These are phyloP conservation scores for Cladobotryum protrusum DNA, from an alignment of 2,329 filamentous ascomycete genomes.

Conservation along the genomic window DNA sequence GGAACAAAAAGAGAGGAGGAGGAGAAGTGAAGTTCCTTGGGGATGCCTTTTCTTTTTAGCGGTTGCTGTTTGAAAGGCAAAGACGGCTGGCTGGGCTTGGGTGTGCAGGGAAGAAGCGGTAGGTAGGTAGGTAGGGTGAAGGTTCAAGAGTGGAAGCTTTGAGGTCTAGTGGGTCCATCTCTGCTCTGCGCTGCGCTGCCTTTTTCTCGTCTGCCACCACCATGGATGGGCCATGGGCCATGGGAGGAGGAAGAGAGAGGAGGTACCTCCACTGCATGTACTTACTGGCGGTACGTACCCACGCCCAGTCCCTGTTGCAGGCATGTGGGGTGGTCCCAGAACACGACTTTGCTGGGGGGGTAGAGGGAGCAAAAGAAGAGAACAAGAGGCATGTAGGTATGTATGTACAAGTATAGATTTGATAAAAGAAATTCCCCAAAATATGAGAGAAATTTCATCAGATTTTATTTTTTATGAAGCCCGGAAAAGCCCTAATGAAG, in stretches of 20 bases:
- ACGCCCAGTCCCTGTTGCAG: too few species aligned
- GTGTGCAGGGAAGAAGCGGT: too few species aligned
- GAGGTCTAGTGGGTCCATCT: slow-evolving; percentile 7
- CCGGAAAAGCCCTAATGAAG: too few species aligned
- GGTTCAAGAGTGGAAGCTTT: slow-evolving; percentile 56
- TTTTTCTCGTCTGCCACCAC: slow-evolving; percentile 23
- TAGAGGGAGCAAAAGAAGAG: not conserved
- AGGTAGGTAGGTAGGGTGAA: slow-evolving; percentile 44
- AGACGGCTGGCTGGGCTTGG: slow-evolving; percentile 20
- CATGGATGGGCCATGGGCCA: too few species aligned
- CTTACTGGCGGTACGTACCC: too few species aligned
- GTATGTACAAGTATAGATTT: not conserved
- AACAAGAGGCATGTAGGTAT: slow-evolving; percentile 2
- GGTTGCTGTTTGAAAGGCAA: too few species aligned
- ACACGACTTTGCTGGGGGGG: too few species aligned
- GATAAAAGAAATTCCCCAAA: too few species aligned
- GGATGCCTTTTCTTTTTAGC: too few species aligned
- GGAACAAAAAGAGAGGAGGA: slow-evolving; percentile 73
- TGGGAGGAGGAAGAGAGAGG: slow-evolving; percentile 11
- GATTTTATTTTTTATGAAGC: too few species aligned
- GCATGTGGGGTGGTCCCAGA: too few species aligned
- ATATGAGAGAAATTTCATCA: too few species aligned
- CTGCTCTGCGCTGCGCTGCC: slow-evolving; percentile 45
- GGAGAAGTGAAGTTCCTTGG: slow-evolving; percentile 19
- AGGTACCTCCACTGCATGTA: not conserved